These are phyloP conservation scores for Hypoxylon sp. DNA, from an alignment of 2,329 filamentous ascomycete species.

Conservation along the genomic window DNA sequence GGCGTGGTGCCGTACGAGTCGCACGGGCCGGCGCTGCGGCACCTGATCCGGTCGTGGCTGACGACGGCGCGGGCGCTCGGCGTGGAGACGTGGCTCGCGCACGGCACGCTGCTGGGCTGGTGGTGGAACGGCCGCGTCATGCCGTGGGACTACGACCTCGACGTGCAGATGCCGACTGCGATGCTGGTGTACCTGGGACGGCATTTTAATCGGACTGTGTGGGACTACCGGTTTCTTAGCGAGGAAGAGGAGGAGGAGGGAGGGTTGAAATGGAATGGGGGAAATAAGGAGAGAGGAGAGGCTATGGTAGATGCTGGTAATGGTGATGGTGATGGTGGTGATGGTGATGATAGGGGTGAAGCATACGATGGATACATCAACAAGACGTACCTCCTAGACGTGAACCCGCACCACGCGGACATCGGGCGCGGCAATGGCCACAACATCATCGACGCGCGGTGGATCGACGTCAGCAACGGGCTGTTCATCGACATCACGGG, in stretches of 20 bases:
- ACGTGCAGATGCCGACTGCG: slow-evolving; percentile 78
- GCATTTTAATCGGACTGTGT: slow-evolving; percentile 75
- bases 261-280: slow-evolving; percentile 47
- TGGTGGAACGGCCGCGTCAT: slow-evolving; percentile 87
- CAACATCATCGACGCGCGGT: slow-evolving; percentile 87
- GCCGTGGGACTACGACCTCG: slow-evolving; percentile 88
- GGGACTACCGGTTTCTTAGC: slow-evolving; percentile 65
- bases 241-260: slow-evolving; percentile 59
- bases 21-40: slow-evolving; percentile 73
- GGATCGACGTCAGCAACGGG: slow-evolving; percentile 81
- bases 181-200: slow-evolving; percentile 75
- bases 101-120: slow-evolving; percentile 87
- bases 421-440: slow-evolving; percentile 73
- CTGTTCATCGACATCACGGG: slow-evolving; percentile 88
- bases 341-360: slow-evolving; percentile 51
- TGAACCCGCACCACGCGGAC: slow-evolving; percentile 77
- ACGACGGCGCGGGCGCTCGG: slow-evolving; percentile 72
- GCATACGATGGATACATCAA: slow-evolving; percentile 34
- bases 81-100: slow-evolving; percentile 87
- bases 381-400: slow-evolving; percentile 76
- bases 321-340: slow-evolving; percentile 40
- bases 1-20: slow-evolving; percentile 73
- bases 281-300: slow-evolving; percentile 38
- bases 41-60: slow-evolving; percentile 81
- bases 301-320: slow-evolving; percentile 46